These are phyloP conservation scores for Clavispora phyllophila DNA, from an alignment of 805 yeast genomes.

Conservation along the genomic window DNA sequence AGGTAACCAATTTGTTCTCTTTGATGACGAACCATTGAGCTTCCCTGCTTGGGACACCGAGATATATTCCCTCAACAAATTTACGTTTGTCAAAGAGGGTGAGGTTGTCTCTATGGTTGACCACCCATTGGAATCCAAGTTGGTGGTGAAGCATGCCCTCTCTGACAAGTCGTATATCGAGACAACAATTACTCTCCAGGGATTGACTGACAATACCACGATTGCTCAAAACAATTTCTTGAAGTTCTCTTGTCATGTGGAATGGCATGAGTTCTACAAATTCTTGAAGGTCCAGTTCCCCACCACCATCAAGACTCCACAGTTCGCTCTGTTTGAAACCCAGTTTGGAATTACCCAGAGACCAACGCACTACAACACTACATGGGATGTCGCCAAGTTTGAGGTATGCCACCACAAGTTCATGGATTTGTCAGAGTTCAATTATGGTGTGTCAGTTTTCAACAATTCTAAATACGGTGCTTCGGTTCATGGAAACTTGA, in stretches of 20 bases:
- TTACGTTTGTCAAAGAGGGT: conserved; percentile 40
- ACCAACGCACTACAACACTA: conserved; percentile 91
- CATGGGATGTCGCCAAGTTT: conserved; percentile 96
- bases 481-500: conserved; percentile 85
- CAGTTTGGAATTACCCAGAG: conserved; percentile 89
- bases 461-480: conserved; percentile 91
- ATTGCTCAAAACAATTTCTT: conserved; percentile 26
- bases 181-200: conserved; percentile 67
- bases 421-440: conserved; percentile 83
- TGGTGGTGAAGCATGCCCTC: conserved; percentile 58
- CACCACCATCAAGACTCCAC: conserved; percentile 69
- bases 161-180: conserved; percentile 54
- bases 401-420: conserved; percentile 94
- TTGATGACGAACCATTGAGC: conserved; percentile 84
- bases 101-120: conserved; percentile 38
- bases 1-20: conserved; percentile 77
- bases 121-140: conserved; percentile 58
- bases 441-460: conserved; percentile 80
- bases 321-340: conserved; percentile 78
- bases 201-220: conserved; percentile 41
- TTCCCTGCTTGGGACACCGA: conserved; percentile 99
- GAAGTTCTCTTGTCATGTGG: conserved; percentile 45
- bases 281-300: conserved; percentile 95
- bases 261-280: conserved; percentile 85
- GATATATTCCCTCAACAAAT: conserved; percentile 74